Percentiles rank a stretch among this genome's conserved stretches.
Conservation (phyloP, 2,329 filamentous ascomycete species). For the Penicillium sp. region DNA sequence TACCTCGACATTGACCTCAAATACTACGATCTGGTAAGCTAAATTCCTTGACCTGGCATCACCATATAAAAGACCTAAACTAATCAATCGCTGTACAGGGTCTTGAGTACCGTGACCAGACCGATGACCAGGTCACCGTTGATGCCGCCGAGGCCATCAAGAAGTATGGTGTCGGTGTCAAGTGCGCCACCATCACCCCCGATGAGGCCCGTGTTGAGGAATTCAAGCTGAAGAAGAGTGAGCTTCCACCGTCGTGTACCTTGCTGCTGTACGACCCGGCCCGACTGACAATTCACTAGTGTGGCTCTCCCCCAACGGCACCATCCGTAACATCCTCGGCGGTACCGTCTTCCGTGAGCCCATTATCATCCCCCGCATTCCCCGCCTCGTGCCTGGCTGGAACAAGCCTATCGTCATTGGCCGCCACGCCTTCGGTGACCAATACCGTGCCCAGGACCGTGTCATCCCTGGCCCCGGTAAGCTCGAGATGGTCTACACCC, state of each 20-base stretch:
- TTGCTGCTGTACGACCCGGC: slow-evolving; percentile 1
- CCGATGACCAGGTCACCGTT: slow-evolving; percentile 91
- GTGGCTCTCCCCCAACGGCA: slow-evolving; percentile 99
- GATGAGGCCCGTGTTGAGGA: slow-evolving; percentile 96
- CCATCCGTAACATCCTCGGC: slow-evolving; percentile 71
- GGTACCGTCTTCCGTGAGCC: slow-evolving; percentile 99
- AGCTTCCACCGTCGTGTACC: slow-evolving; percentile 36
- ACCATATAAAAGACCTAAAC: not conserved
- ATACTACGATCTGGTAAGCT: slow-evolving; percentile 80
- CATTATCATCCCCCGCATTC: slow-evolving; percentile 92
- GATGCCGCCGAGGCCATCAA: slow-evolving; percentile 97
- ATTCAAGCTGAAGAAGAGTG: slow-evolving; percentile 98
- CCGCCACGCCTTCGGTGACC: slow-evolving; percentile 96
- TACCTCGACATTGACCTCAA: slow-evolving; percentile 98
- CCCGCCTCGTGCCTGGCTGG: slow-evolving; percentile 94
- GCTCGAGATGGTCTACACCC: slow-evolving; percentile 93
- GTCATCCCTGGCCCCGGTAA: slow-evolving; percentile 83
- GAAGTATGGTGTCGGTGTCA: slow-evolving; percentile 98
- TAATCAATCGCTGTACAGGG: slow-evolving; percentile 54
- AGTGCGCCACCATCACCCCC: slow-evolving; percentile 98
- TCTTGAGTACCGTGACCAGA: slow-evolving; percentile 92
- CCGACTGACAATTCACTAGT: slow-evolving; percentile 55
- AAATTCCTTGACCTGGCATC: not conserved
- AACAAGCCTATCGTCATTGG: slow-evolving; percentile 99
- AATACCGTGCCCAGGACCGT: slow-evolving; percentile 94